These are phyloP conservation scores for Tolypocladium guangdongense DNA, from an alignment of 2,329 filamentous ascomycete genomes.

Conservation along the genomic window DNA sequence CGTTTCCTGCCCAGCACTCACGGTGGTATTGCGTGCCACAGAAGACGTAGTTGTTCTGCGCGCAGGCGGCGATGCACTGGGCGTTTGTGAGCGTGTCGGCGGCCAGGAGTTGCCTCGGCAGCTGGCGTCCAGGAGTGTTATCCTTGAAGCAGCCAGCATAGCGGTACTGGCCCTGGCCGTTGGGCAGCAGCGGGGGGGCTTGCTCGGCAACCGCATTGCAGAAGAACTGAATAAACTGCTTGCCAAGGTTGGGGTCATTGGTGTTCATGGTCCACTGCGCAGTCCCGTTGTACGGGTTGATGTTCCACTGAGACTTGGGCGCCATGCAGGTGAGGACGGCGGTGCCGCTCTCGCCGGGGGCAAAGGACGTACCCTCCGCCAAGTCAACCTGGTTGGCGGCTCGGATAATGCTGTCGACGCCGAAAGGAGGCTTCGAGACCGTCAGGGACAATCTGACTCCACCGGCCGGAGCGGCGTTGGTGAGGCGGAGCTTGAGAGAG, in stretches of 20 bases:
- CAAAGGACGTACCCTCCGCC: slow-evolving; percentile 41
- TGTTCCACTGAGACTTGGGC: slow-evolving; percentile 46
- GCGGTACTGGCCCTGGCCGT: slow-evolving; percentile 35
- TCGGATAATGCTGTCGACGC: slow-evolving; percentile 39
- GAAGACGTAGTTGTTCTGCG: slow-evolving; percentile 22
- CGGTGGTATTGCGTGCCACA: slow-evolving; percentile 37
- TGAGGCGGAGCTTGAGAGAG: slow-evolving; percentile 39
- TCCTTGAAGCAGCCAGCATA: slow-evolving; percentile 46
- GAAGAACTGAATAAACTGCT: slow-evolving; percentile 39
- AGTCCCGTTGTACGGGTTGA: slow-evolving; percentile 33
- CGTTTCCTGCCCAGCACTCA: slow-evolving; percentile 45
- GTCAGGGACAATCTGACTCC: slow-evolving; percentile 40
- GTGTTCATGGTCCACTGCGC: slow-evolving; percentile 47
- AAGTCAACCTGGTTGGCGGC: slow-evolving; percentile 46
- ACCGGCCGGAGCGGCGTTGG: slow-evolving; percentile 35
- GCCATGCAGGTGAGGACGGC: slow-evolving; percentile 44
- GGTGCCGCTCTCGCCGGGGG: slow-evolving; percentile 36
- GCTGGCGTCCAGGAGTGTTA: slow-evolving; percentile 42
- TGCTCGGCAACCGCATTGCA: slow-evolving; percentile 43
- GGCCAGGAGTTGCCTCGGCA: slow-evolving; percentile 30
- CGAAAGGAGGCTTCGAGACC: slow-evolving; percentile 51
- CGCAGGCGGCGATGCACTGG: slow-evolving; percentile 34
- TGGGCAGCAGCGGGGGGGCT: slow-evolving; percentile 32
- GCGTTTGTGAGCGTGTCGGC: slow-evolving; percentile 29
- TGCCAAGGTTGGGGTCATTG: slow-evolving; percentile 39